These are phyloP conservation scores for Daldinia bambusicola DNA, from an alignment of 495 filamentous ascomycete genomes.

Conservation along the genomic window DNA sequence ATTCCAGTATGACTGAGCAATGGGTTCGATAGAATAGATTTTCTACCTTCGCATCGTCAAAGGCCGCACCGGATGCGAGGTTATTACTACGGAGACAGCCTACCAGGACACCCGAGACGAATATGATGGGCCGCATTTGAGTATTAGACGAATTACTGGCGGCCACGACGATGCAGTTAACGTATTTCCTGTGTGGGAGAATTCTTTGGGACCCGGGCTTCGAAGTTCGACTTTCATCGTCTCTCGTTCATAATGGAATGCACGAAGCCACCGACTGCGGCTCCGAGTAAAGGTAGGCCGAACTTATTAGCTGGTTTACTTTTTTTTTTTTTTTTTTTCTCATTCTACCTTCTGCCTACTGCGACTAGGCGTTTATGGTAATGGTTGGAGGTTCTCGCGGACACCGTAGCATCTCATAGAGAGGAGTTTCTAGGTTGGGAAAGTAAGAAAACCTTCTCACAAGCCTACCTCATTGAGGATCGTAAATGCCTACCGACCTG, in stretches of 20 bases:
- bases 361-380: conserved; percentile 31
- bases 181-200: conserved; percentile 39
- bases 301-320: conserved; percentile 36
- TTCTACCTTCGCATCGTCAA: conserved; percentile 4
- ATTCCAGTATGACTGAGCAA: conserved; percentile 83
- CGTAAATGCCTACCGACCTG: conserved; percentile 33
- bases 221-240: conserved; percentile 31
- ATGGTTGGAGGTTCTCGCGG: conserved; percentile 34
- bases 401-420: conserved; percentile 43
- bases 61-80: conserved; percentile 16
- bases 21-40: neutral
- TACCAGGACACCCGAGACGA: conserved; percentile 25
- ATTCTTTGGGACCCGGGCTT: conserved; percentile 30
- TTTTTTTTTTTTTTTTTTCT: conserved; percentile 29
- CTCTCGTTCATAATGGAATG: conserved; percentile 40
- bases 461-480: conserved; percentile 31
- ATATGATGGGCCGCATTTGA: conserved; percentile 22
- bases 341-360: conserved; percentile 13
- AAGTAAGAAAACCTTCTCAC: conserved; percentile 42
- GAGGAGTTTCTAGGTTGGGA: conserved; percentile 42
- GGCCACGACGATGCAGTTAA: conserved; percentile 11
- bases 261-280: conserved; percentile 21
- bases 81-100: conserved; percentile 22
- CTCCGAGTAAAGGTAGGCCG: conserved; percentile 40
- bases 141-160: conserved; percentile 21